Evolutionary conservation across 495 filamentous ascomycete genomes (phyloP).

Genomic region (Aspergillus hancockii): DNA sequence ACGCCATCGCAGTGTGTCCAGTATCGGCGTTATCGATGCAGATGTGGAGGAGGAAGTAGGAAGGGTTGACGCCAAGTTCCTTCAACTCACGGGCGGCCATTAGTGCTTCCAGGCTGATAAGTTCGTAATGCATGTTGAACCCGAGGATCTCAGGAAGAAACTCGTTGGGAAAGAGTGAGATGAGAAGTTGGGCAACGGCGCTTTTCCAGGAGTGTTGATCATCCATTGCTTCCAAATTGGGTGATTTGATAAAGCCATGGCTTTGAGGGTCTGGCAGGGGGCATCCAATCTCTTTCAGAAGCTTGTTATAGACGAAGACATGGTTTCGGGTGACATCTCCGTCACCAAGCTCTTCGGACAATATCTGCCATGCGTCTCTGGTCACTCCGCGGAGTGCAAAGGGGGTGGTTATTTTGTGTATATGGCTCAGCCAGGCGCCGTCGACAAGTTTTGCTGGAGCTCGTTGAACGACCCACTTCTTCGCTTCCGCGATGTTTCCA

Average conservation of each 20-base stretch:
- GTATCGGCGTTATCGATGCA: constrained; percentile 52
- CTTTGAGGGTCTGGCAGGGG: constrained; percentile 26
- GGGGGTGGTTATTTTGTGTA: constrained; percentile 44
- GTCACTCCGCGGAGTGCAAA: constrained; percentile 33
- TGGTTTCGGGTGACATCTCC: constrained; percentile 50
- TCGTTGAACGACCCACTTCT: not conserved
- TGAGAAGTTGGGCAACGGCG: constrained; percentile 46
- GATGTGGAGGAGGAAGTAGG: constrained; percentile 54
- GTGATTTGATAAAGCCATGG: constrained; percentile 34
- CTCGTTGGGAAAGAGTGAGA: constrained; percentile 48
- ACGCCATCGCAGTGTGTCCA: constrained; percentile 51
- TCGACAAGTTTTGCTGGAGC: constrained; percentile 53
- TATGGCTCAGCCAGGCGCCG: constrained; percentile 50
- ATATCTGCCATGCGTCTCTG: constrained; percentile 47
- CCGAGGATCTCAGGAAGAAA: constrained; percentile 55
- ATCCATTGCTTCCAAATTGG: constrained; percentile 28
- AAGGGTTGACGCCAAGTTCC: constrained; percentile 44
- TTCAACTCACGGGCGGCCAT: constrained; percentile 43
- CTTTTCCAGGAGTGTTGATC: constrained; percentile 42
- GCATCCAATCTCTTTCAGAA: constrained; percentile 37
- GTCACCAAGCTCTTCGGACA: constrained; percentile 53
- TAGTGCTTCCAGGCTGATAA: constrained; percentile 41
- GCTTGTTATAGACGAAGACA: constrained; percentile 41
- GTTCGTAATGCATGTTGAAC: constrained; percentile 53
- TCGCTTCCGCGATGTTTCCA: not conserved